A percentile compares a stretch with the other conserved stretches of the same genome.
Conservation (phyloP, 257 asterid species). For the Handroanthus guayacan region DNA sequence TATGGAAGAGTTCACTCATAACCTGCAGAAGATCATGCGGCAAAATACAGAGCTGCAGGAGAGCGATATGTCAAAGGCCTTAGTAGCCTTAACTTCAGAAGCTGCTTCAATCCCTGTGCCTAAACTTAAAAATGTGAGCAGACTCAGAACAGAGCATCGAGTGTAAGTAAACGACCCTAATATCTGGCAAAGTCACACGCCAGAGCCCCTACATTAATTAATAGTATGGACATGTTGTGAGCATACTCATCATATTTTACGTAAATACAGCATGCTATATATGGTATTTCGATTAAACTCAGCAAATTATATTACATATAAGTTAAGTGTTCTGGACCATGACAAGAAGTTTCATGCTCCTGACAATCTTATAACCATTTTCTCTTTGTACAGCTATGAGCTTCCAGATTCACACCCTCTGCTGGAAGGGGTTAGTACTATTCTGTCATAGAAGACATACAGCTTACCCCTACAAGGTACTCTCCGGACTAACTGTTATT, state of each 20-base stretch:
- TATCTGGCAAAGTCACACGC: slow-evolving; percentile 21
- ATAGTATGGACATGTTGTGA: neutral
- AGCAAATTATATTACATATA: neutral
- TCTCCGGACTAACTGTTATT: slow-evolving; percentile 31
- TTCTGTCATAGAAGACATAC: slow-evolving; percentile 26
- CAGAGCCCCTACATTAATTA: slow-evolving; percentile 13
- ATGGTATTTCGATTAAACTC: neutral
- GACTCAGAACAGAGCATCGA: slow-evolving; percentile 95
- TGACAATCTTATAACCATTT: slow-evolving; percentile 32
- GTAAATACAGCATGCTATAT: slow-evolving; percentile 17
- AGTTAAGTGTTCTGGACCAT: slow-evolving; percentile 11
- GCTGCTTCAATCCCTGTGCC: slow-evolving; percentile 94
- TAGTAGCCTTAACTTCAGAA: slow-evolving; percentile 81
- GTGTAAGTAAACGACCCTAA: slow-evolving; percentile 70
- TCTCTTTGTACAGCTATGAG: slow-evolving; percentile 75
- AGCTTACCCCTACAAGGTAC: slow-evolving; percentile 21
- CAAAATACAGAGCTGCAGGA: slow-evolving; percentile 69
- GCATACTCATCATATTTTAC: slow-evolving; percentile 14
- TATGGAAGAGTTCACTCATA: slow-evolving; percentile 80
- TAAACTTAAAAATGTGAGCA: slow-evolving; percentile 83
- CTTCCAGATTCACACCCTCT: slow-evolving; percentile 96
- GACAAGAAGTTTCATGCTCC: slow-evolving; percentile 14
- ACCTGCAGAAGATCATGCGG: slow-evolving; percentile 70
- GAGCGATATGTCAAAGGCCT: slow-evolving; percentile 78
- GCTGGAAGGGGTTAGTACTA: slow-evolving; percentile 73